Percentiles rank a stretch among this genome's conserved stretches.
Conservation (phyloP, 257 asterid species). For the Solanum chilense region DNA sequence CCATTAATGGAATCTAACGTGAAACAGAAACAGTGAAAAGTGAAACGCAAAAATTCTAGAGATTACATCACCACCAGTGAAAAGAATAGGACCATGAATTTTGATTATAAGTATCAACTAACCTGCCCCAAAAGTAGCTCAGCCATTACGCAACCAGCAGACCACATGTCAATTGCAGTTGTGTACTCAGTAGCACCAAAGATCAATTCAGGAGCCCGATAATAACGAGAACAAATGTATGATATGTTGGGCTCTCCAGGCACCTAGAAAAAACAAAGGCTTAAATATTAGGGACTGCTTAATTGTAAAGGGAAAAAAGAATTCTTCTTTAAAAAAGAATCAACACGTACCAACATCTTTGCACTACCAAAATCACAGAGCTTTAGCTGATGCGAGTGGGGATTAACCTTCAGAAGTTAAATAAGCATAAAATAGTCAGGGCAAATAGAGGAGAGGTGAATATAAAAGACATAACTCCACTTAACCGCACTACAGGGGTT, state of each 20-base stretch:
- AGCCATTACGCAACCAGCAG: slow-evolving; percentile 93
- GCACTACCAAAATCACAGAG: slow-evolving; percentile 98
- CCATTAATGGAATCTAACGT: not conserved
- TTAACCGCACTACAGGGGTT: not conserved
- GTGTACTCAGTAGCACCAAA: slow-evolving; percentile 95
- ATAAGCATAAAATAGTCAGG: not conserved
- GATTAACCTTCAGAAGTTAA: slow-evolving; percentile 56
- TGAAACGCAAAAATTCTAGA: not conserved
- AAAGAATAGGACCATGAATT: not conserved
- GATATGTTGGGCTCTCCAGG: slow-evolving; percentile 94
- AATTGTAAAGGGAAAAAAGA: not conserved
- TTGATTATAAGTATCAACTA: not conserved
- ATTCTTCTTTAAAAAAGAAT: not conserved
- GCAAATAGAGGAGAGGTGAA: no score
- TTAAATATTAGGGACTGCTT: not conserved
- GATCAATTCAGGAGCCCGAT: slow-evolving; percentile 90
- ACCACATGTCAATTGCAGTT: slow-evolving; percentile 92
- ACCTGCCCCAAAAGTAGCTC: slow-evolving; percentile 92
- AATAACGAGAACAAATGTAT: slow-evolving; percentile 90
- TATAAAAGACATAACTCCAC: not conserved
- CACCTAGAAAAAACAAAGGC: slow-evolving; percentile 27
- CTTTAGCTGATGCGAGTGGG: slow-evolving; percentile 76
- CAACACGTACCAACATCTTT: slow-evolving; percentile 66
- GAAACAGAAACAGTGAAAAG: not conserved
- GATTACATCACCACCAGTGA: not conserved